phyloP scores from a whole-genome alignment of 331 rosid species.

The Pyrus hybrid region DNA sequence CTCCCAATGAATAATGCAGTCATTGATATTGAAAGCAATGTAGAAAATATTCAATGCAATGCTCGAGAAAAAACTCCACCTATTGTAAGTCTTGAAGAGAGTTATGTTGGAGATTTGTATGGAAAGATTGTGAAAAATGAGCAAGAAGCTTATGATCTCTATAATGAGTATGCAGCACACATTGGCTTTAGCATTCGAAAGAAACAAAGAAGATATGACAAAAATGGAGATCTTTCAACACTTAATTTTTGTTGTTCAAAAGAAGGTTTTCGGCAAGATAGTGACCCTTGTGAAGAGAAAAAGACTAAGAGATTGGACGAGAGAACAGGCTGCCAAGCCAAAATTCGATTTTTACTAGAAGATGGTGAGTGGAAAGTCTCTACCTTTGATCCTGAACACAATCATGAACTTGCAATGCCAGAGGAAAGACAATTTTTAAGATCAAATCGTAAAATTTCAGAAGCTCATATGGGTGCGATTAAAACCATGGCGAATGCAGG shows the following conservation, averaged over 20 bases:
- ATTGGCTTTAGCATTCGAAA: background rate
- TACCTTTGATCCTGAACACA: constrained; percentile 1
- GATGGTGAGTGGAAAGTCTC: background rate
- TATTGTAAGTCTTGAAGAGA: background rate
- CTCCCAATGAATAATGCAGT: background rate
- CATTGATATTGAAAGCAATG: no score
- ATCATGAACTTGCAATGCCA: constrained; percentile 6
- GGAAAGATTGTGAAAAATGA: background rate
- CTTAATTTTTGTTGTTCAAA: background rate
- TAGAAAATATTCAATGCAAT: background rate
- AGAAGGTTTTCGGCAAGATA: no score
- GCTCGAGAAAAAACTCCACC: background rate
- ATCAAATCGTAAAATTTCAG: background rate
- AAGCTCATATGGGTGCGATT: background rate
- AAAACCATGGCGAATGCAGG: background rate
- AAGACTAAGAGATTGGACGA: no score
- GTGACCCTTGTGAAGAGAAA: no score
- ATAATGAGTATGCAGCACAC: background rate
- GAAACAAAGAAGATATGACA: background rate
- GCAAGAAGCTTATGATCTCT: background rate
- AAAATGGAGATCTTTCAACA: background rate
- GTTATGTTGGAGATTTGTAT: background rate
- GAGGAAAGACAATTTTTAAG: background rate
- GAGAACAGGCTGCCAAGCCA: background rate
- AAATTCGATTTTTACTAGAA: background rate